Evolutionary conservation across 192 early-diverging fungal genomes (phyloP).

Genomic region (Mortierella antarctica): DNA sequence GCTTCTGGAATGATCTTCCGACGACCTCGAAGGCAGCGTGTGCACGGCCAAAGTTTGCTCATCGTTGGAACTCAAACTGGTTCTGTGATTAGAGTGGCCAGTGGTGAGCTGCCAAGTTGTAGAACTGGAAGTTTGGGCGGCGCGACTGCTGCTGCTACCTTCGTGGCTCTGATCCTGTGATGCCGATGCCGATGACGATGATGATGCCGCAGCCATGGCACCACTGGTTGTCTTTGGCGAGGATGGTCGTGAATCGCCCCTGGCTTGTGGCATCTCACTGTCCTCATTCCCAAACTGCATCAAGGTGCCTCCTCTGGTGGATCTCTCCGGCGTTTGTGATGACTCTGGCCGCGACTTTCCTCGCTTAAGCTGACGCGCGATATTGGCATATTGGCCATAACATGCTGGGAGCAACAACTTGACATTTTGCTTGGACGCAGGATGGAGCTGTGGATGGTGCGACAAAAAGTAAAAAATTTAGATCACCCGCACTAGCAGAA

Average conservation of each 20-base stretch:
- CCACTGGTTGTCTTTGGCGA: too few relatives aligned
- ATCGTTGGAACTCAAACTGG: not conserved
- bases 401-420: conserved; percentile 15
- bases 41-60: conserved; percentile 33
- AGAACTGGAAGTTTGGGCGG: too few relatives aligned
- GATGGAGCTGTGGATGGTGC: conserved; percentile 10
- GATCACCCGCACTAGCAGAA: not conserved
- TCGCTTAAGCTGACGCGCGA: conserved; percentile 9
- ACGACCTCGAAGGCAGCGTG: not conserved
- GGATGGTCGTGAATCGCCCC: too few relatives aligned
- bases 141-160: too few relatives aligned
- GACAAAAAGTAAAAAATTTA: not conserved
- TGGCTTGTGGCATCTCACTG: not conserved
- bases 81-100: not conserved
- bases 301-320: not conserved
- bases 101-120: not conserved
- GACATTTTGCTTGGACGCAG: conserved; percentile 30
- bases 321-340: not conserved
- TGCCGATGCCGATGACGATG: too few relatives aligned
- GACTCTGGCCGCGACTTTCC: conserved; percentile 2
- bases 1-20: not conserved
- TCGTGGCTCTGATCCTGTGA: too few relatives aligned
- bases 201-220: too few relatives aligned
- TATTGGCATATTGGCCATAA: conserved; percentile 41
- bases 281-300: not conserved